Evolutionary conservation across 208 protist species (phyloP), one percentile per base, ranked within the genome.

Genomic region (Acanthamoeba lenticulata): DNA sequence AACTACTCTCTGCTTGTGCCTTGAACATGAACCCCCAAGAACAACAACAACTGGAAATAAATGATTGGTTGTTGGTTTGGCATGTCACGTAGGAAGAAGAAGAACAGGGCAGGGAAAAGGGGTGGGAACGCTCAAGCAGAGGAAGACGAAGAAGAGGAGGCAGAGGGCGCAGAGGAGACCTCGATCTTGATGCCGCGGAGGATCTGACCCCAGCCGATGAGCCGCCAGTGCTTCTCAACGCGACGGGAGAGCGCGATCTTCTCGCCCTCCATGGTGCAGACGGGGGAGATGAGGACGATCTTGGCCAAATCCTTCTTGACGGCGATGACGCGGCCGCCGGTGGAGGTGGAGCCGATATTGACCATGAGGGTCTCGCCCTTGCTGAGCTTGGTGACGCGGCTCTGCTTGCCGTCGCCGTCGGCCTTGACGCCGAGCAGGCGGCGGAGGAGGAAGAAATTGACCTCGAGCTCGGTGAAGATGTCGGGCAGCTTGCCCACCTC

Each of bases 271-370:
- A 96, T 96, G 89, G 98, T 99, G 96, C 99, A 99, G 52, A 99
- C 99, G 57, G 99, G 99, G 29, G 97, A 97, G 45, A 98, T 98
- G 60, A 99, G 97, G 77, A 96, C 95, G 34, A 99, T 97, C 96
- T 99, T 99, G 83, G 98, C 98, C 38, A 99, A 97, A 95, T 99
- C 98, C 17, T 97, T 97, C 95, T 99, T 98, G 57, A 99, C 98
- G 92, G 95, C 98, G 7, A 98, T 92, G 92, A 99, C 98, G 79
- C 98, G 98, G 74, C 98, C 99, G 94, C 99, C 99, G 27, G 99
- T 99, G 29, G 98, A 99, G 6, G 99, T 99, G 42, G 99, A 99
- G 92, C 99, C 99, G 93, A 99, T 99, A 97, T 99, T 99, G 79
- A 99, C 98, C 98, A 99, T 99, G 34, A 99, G 96, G 36, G 98